Conservation (phyloP, 352 stramenopile species). For the Globisporangium lucens region DNA sequence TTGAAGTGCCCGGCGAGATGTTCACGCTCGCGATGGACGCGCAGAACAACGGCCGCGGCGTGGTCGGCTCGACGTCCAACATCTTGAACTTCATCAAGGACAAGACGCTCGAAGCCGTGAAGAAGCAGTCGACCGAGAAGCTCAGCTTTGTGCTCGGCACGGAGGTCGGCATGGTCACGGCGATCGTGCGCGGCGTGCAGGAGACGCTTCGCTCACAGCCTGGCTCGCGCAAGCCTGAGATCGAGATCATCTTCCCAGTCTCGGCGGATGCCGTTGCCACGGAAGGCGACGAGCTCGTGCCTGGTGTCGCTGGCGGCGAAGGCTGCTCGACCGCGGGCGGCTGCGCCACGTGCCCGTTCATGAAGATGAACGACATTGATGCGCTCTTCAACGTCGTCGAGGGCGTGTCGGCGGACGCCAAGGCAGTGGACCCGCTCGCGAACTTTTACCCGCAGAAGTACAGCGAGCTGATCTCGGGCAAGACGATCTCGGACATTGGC, state of each 20-base stretch:
- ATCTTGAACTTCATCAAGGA: slow-evolving; percentile 97
- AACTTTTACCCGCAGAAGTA: slow-evolving; percentile 93
- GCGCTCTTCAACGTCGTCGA: slow-evolving; percentile 91
- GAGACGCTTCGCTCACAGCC: slow-evolving; percentile 50
- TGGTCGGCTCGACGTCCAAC: slow-evolving; percentile 96
- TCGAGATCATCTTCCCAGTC: slow-evolving; percentile 98
- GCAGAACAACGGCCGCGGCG: slow-evolving; percentile 85
- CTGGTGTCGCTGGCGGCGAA: slow-evolving; percentile 91
- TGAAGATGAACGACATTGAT: slow-evolving; percentile 99
- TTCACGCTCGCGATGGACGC: slow-evolving; percentile 97
- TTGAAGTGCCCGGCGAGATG: slow-evolving; percentile 99
- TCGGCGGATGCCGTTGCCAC: slow-evolving; percentile 90
- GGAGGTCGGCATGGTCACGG: slow-evolving; percentile 97
- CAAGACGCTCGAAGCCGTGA: slow-evolving; percentile 89
- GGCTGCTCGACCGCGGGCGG: slow-evolving; percentile 95
- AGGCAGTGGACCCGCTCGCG: slow-evolving; percentile 55
- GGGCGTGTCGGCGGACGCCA: slow-evolving; percentile 38
- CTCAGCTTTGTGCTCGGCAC: slow-evolving; percentile 96
- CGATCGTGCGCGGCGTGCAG: slow-evolving; percentile 94
- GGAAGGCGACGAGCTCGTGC: slow-evolving; percentile 80
- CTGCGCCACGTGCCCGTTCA: slow-evolving; percentile 97
- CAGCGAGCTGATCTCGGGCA: slow-evolving; percentile 86
- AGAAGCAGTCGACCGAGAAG: slow-evolving; percentile 56
- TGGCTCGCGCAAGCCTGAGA: slow-evolving; percentile 65
- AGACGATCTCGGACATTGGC: slow-evolving; percentile 90